phyloP scores from a whole-genome alignment of 2,329 filamentous ascomycete species.

The Alternaria sp. region DNA sequence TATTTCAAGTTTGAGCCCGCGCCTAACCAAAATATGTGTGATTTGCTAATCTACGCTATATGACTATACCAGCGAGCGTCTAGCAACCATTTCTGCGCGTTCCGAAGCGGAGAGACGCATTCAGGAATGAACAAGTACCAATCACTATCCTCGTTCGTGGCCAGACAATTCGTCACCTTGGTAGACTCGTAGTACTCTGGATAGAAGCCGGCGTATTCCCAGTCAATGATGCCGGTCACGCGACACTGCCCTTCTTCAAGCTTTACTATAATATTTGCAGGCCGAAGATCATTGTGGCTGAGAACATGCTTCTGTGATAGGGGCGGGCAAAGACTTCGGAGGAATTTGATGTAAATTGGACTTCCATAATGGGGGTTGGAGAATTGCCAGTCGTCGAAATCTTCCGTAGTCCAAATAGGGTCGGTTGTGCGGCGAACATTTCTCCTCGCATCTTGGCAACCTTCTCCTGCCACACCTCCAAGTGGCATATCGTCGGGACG shows the following conservation, averaged over 20 bases:
- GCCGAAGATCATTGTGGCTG: conserved; percentile 1
- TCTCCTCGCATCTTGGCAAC: conserved; percentile 1
- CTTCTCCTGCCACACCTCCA: not conserved
- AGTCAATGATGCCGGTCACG: not conserved
- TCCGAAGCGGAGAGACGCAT: not conserved
- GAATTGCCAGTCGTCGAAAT: not conserved
- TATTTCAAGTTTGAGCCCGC: not conserved
- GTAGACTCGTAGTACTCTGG: conserved; percentile 1
- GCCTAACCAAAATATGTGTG: not conserved
- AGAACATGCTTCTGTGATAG: not conserved
- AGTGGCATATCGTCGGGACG: not conserved
- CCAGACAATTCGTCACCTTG: not conserved
- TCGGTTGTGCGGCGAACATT: not conserved
- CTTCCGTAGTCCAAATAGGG: not conserved
- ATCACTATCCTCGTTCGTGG: not conserved
- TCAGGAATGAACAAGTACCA: conserved; percentile 1
- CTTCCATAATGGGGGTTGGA: not conserved
- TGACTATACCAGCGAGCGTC: not conserved
- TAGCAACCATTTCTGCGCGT: not conserved
- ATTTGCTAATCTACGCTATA: not conserved
- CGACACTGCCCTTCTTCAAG: not conserved
- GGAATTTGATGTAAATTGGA: not conserved
- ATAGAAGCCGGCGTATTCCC: not conserved
- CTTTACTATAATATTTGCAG: not conserved
- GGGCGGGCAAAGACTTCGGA: not conserved